Base-by-base conservation (phyloP, 2,329 filamentous ascomycete species). In the Xylariaceae sp. region DNA sequence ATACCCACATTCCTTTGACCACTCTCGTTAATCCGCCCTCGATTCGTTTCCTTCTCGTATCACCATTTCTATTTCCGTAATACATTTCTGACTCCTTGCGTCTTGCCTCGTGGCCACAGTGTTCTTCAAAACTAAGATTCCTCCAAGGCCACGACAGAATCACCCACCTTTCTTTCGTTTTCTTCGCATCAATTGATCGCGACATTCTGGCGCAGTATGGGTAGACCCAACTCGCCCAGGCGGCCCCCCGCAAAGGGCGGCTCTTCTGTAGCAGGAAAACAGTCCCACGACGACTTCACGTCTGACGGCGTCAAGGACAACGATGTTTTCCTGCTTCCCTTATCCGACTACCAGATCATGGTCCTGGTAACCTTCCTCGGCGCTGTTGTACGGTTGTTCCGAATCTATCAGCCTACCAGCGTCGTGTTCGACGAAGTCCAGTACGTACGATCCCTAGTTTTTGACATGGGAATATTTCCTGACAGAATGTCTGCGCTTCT, bases 381-480 rank as follows among this genome's bases (percentile, higher is more conserved):
- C 54, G 82, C 88, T 57, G 78, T 87, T 66, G 90, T 99, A 66
- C 89, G 94, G 65, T 78, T 97, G 64, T 99, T 96, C 80, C 87
- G 91, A 72, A 97, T 99, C 77, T 97, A 95, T 74, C 91, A 97
- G 74, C 94, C 94, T 58, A 88, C 86, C 71, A 97, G 92, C 70
- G 94, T 99, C 62, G 94, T 99, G 67, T 99, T 99, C 74, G 94
- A 99, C 75, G 94, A 99, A 80, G 94, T 99, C 74, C 94, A 99
- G 92, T 96, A 85, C 74, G 91, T 86, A 52, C 60, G 23, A 58
- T 58, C 56, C 53, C 18, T 23, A 47, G 53, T 4, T 6, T 51
- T 37, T 39, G 15, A 39, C 15, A 17, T 49, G 18, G 11, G 37
- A 49, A 48, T 52, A 48, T 65, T 67, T 56, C 65, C 68, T 67